Base-by-base conservation (phyloP, 345 rosid species). In the Eucalyptus paniculata region DNA sequence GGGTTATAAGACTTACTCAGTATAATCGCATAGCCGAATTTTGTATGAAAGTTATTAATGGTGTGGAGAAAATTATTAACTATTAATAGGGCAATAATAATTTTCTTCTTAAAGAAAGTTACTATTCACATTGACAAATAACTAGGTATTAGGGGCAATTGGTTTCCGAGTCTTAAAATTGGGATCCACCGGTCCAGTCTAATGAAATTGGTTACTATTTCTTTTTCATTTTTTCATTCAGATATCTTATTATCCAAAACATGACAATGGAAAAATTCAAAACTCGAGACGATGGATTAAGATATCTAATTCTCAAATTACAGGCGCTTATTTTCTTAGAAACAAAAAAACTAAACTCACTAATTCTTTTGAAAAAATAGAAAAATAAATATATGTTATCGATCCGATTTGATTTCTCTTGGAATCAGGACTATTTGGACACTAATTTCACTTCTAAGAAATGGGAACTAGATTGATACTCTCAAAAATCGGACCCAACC, bases 401-500 rank as follows among this genome's bases (percentile, higher is more conserved):
- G 0, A 0, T 51, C 2, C 9, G 2, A 7, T 51, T 0, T 1
- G 9, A 0, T 18, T 1, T 51, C 0, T 51, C 9, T 51, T 51
- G 21, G 3, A 51, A 51, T 51, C 0, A 1, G 8, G 54, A 51
- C 0, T 51, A 0, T 0, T 3, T 1, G 4, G 23, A 18, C 54
- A 51, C 54, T 0, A 18, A 51, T 51, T 51, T 3, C 54, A 51
- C 9, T 51, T 51, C 1, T 51, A 53, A 53, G 24, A 2, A 53
- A 19, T 1, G 1, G 24, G 24, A 53, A 53, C 0, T 53, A 19
- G 58, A 53, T 0, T 3, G 5, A 51, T 1, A 51, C 56, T 51
- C 0, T 51, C 4, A 51, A 0, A 0, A 51, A 51, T 18, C 9
- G 1, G 4, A 53, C 0, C 10, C 56, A 53, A 53, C 1, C 0